Evolutionary conservation across 2,329 filamentous ascomycete genomes (phyloP), one percentile per base, ranked within the genome.

Genomic region (Ophiostoma ips): DNA sequence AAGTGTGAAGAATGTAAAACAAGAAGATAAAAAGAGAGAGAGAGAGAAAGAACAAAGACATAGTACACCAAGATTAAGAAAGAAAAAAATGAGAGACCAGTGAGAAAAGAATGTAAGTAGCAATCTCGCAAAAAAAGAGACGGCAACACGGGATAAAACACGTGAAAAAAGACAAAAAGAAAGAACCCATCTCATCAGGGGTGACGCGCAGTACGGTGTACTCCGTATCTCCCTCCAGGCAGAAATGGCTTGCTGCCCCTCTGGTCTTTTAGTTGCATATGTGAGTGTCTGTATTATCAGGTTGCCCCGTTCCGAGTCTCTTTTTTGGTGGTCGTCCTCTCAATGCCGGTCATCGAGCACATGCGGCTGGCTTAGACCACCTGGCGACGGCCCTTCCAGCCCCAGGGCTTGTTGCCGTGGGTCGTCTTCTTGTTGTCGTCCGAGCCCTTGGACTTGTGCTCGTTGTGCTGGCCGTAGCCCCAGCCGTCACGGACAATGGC

Each of bases 1-100:
- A 18, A 49, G 51, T 31, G 51, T 53, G 18, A 18, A 46, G 51
- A 53, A 53, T 16, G 28, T 18, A 24, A 50, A 34, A 19, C n/a
- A 16, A 45, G 3, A 19, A 21, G 1, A 34, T 18, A 34, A 46
- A 21, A 6, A 24, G 6, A 15, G 13, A 28, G 11, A 21, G 15
- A 19, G 9, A 46, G 9, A 8, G 16, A 28, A 18, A 21, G 13
- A n/a, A 47, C 7, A 47, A 37, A 11, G 19, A 24, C 21, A 21
- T 16, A 33, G 7, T 1, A 16, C 2, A 16, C n/a, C 18, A 41
- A 21, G 3, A 21, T 10, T 12, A 37, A 28, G 18, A 35, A 18
- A n/a, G 16, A 24, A 5, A 24, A 16, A 36, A 46, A 9, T 16
- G n/a, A 36, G 21, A 45, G 16, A 21, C 13, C 28, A 43, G 21